A percentile compares a stretch with the other conserved stretches of the same genome.
Conservation (phyloP, 2,329 filamentous ascomycete species). For the Ophiosphaerella herpotricha region DNA sequence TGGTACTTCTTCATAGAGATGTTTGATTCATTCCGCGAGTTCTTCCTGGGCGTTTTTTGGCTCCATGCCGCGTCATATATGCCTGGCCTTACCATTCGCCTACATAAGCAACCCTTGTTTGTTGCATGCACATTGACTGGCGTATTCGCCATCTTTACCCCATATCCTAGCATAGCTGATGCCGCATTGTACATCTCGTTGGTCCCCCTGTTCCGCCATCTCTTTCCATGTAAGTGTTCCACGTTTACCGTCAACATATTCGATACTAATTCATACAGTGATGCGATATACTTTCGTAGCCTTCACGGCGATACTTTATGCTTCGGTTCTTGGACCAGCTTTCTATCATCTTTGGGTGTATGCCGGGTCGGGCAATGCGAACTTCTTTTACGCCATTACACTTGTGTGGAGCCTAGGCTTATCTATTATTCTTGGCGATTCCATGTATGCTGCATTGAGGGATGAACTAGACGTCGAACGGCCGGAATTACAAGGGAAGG, state of each 20-base stretch:
- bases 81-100: constrained; percentile 78
- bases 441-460: constrained; percentile 83
- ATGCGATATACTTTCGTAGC: constrained; percentile 94
- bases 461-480: constrained; percentile 94
- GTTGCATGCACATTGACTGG: constrained; percentile 84
- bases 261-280: constrained; percentile 54
- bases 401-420: constrained; percentile 95
- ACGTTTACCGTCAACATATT: neutral
- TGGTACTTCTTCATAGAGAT: constrained; percentile 99
- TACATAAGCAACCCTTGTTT: constrained; percentile 84
- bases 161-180: constrained; percentile 92
- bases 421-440: constrained; percentile 83
- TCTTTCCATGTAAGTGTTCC: constrained; percentile 72
- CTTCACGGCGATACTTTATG: constrained; percentile 81
- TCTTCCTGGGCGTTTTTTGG: constrained; percentile 98
- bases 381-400: constrained; percentile 99
- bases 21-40: constrained; percentile 96
- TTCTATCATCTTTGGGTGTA: constrained; percentile 99
- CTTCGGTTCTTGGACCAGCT: constrained; percentile 84
- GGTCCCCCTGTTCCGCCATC: constrained; percentile 84
- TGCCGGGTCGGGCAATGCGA: constrained; percentile 94
- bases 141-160: constrained; percentile 93
- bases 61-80: constrained; percentile 91
- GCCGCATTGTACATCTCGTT: constrained; percentile 83
- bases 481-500: constrained; percentile 87